Conservation (phyloP, 2,329 filamentous ascomycete genomes). For the Verticillium albo-atrum region DNA sequence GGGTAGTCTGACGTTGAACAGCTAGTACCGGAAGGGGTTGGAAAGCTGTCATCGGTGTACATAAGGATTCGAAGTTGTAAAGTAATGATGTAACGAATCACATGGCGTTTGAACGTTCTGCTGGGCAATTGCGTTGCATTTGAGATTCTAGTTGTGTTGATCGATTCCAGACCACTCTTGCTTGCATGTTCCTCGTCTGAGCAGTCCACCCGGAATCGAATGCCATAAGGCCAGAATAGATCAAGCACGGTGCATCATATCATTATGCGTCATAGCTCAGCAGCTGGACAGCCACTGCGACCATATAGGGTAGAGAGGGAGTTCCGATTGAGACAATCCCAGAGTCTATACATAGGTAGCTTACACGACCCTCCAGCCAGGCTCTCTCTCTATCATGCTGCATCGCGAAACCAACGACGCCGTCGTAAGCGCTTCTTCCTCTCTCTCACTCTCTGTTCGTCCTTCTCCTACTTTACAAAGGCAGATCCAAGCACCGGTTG, state of each 20-base stretch:
- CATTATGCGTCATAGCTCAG: no score
- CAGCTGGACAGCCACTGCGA: background rate
- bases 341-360: conserved; percentile 15
- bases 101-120: background rate
- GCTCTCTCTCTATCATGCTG: background rate
- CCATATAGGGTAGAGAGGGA: background rate
- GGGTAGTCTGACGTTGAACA: background rate
- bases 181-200: no score
- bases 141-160: background rate
- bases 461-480: background rate
- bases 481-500: conserved; percentile 6
- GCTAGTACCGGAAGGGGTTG: background rate
- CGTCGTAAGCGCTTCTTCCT: background rate
- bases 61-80: background rate
- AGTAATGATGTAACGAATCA: background rate
- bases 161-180: no score
- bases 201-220: no score
- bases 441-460: background rate
- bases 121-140: background rate
- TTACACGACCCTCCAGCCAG: conserved; percentile 3
- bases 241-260: no score
- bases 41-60: background rate
- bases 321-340: conserved; percentile 6
- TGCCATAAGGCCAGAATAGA: no score
- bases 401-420: background rate